phyloP scores from a whole-genome alignment of 257 asterid species.

The Solanum chiquidenum region DNA sequence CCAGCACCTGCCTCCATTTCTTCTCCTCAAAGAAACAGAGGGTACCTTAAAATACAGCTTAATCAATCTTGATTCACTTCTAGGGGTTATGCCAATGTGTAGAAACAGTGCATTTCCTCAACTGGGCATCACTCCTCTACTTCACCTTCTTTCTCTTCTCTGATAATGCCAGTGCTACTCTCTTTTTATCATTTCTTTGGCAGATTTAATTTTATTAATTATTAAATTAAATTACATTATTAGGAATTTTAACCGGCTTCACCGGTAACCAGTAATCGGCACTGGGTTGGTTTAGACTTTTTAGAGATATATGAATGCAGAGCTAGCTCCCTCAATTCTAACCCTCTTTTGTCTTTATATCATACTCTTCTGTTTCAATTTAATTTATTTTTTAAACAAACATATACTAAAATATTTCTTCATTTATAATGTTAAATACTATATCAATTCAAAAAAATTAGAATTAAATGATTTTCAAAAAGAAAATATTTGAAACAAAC shows the following conservation, averaged over 20 bases:
- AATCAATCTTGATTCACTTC: neutral
- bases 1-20: conserved; percentile 76
- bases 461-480: neutral
- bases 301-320: neutral
- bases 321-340: too few species aligned
- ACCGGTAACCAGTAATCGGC: neutral
- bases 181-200: neutral
- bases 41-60: neutral
- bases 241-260: neutral
- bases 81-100: neutral
- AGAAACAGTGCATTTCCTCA: conserved; percentile 13
- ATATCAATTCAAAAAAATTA: too few species aligned
- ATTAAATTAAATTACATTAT: neutral
- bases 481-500: neutral
- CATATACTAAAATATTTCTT: too few species aligned
- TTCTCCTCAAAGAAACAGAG: conserved; percentile 2
- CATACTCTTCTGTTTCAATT: neutral
- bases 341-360: neutral
- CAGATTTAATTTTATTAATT: neutral
- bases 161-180: neutral
- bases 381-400: too few species aligned
- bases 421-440: too few species aligned
- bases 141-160: neutral
- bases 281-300: neutral
- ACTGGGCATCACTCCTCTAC: neutral